A percentile compares a stretch with the other conserved stretches of the same genome.
Conservation (phyloP, 495 filamentous ascomycete species). For the Halenospora varia region DNA sequence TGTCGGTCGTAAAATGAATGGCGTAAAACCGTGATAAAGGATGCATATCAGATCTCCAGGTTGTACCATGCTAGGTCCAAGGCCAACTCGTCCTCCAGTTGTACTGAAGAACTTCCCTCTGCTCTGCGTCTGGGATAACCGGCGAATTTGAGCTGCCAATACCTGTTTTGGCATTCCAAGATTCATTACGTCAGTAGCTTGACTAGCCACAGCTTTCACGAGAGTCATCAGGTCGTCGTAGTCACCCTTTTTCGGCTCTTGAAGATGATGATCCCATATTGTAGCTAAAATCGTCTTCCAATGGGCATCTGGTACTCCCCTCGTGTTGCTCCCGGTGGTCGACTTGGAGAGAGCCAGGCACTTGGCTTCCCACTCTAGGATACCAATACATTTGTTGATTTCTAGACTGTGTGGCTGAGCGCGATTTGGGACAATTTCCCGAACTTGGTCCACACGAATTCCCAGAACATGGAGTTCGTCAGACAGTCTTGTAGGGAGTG, state of each 20-base stretch:
- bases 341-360: background rate
- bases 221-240: background rate
- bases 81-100: background rate
- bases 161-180: background rate
- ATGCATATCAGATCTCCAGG: constrained; percentile 4
- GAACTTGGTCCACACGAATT: background rate
- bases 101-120: constrained; percentile 3
- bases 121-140: background rate
- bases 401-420: too few relatives aligned
- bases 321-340: background rate
- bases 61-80: background rate
- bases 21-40: constrained; percentile 4
- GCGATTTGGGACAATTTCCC: background rate
- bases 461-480: constrained; percentile 2
- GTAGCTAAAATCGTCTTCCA: constrained; percentile 5
- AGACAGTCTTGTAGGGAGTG: background rate
- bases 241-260: background rate
- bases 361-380: background rate
- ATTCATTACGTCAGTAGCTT: background rate
- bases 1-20: constrained; percentile 2
- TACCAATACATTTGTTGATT: background rate
- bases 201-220: background rate
- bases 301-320: constrained; percentile 1
- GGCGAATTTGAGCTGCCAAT: constrained; percentile 1
- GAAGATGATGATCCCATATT: background rate